Base-by-base conservation (phyloP, 176 grass and related monocot genomes). In the Microstegium vimineum region DNA sequence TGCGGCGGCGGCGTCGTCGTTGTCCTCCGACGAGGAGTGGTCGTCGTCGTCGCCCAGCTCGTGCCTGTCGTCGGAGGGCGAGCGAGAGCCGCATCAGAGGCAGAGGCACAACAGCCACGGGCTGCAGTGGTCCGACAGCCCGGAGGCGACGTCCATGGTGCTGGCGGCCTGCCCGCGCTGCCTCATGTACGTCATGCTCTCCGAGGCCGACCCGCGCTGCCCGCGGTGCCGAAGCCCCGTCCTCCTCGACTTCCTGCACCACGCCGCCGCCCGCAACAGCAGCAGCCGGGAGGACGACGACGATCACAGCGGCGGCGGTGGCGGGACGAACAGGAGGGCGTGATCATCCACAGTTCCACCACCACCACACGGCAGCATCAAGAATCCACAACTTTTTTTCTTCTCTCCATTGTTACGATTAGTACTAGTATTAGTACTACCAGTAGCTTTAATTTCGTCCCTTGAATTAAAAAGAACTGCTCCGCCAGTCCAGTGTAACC, bases 101-200 rank as follows among this genome's bases (percentile, higher is more conserved):
- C 47, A 22, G 47, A 2, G 5, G 6, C 4, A 5, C 18, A 59
- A 45, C 2, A 32, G 57, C 22, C 65, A 80, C 27, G 78, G 82
- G 30, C 76, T 85, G 77, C 65, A 82, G 79, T 81, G 85, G 78
- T 87, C 87, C 7, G 78, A 90, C 78, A 94, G 92, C 87, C 92
- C 92, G 9, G 92, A 88, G 78, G 90, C 87, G 27, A 84, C 78
- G 15, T 73, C 92, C 34, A 94, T 94, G 92, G 92, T 94, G 82
- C 87, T 92, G 7, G 89, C 92, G 4, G 92, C 86, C 2, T 94
- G 92, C 77, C 84, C 87, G 6, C 72, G 86, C n/a, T 94, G 92
- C 89, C 79, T 90, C 87, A 92, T 92, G 84, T 94, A 92, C 25
- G 89, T 94, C 27, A 92, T 94, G 92, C 90, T 94, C 59, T 87